Conservation (phyloP, 2,329 filamentous ascomycete species). For the Botrytis tulipae region DNA sequence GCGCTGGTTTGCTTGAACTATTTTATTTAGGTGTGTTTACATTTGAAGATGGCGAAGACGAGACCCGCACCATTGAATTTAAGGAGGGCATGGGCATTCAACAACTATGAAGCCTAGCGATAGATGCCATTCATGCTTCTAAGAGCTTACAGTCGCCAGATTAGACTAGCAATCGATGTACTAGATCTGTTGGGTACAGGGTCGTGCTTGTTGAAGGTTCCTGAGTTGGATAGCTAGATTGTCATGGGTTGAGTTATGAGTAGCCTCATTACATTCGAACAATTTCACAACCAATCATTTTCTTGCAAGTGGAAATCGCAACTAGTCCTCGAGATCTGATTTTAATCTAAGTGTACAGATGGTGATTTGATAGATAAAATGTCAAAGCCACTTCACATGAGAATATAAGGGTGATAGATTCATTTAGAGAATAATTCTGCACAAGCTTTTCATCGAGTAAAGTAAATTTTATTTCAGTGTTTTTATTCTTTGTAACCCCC, state of each 20-base stretch:
- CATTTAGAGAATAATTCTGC: neutral
- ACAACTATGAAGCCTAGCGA: neutral
- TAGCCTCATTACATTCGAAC: neutral
- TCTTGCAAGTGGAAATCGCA: neutral
- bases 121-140: neutral
- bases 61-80: neutral
- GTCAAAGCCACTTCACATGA: neutral
- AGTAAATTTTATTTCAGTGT: neutral
- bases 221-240: neutral
- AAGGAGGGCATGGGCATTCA: neutral
- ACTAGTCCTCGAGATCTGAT: too few relatives aligned
- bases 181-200: too few relatives aligned
- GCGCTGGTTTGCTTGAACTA: neutral
- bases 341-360: neutral
- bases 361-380: neutral
- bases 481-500: neutral
- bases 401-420: neutral
- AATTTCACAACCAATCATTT: neutral
- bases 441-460: neutral
- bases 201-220: neutral
- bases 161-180: too few relatives aligned
- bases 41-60: neutral
- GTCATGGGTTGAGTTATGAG: neutral
- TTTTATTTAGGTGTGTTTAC: neutral
- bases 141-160: fast-evolving